Evolutionary conservation across 1,284 basidiomycete species (phyloP).

Genomic region (Tremellales sp.): DNA sequence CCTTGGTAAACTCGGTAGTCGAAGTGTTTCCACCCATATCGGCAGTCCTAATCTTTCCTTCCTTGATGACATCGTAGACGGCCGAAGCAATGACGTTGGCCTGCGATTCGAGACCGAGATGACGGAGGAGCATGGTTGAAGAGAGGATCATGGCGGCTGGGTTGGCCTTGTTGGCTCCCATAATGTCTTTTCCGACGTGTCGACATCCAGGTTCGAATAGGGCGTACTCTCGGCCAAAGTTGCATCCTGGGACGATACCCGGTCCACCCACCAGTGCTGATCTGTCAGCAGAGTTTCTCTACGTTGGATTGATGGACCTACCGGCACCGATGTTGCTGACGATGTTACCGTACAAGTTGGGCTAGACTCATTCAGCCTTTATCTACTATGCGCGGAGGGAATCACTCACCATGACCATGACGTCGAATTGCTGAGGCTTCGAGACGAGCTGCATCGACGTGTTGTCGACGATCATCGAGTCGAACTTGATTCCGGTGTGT

Average conservation of each 20-base stretch:
- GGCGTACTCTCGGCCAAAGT: slow-evolving; percentile 95
- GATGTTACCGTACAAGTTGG: slow-evolving; percentile 71
- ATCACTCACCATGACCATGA: slow-evolving; percentile 84
- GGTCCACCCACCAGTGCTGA: slow-evolving; percentile 91
- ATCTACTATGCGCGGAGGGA: background rate
- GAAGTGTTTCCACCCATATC: slow-evolving; percentile 61
- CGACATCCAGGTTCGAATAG: slow-evolving; percentile 98
- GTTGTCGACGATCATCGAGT: slow-evolving; percentile 99
- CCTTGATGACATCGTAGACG: slow-evolving; percentile 89
- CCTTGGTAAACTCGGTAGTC: slow-evolving; percentile 87
- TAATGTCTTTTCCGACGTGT: slow-evolving; percentile 96
- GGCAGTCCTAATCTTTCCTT: slow-evolving; percentile 83
- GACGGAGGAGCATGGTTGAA: slow-evolving; percentile 97
- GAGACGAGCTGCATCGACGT: slow-evolving; percentile 99
- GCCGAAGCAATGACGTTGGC: slow-evolving; percentile 92
- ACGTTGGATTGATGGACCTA: background rate
- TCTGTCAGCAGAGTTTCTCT: background rate
- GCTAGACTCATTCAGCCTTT: background rate
- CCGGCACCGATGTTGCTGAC: slow-evolving; percentile 93
- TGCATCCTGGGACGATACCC: slow-evolving; percentile 96
- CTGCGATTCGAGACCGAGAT: slow-evolving; percentile 89
- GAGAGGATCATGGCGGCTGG: slow-evolving; percentile 97
- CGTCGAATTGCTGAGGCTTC: slow-evolving; percentile 92
- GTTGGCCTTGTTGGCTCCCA: slow-evolving; percentile 96
- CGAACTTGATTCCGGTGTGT: slow-evolving; percentile 83